Evolutionary conservation across 1,139 yeast species (phyloP), one percentile per base, ranked within the genome.

Genomic region (Blastobotrys arbuscula): DNA sequence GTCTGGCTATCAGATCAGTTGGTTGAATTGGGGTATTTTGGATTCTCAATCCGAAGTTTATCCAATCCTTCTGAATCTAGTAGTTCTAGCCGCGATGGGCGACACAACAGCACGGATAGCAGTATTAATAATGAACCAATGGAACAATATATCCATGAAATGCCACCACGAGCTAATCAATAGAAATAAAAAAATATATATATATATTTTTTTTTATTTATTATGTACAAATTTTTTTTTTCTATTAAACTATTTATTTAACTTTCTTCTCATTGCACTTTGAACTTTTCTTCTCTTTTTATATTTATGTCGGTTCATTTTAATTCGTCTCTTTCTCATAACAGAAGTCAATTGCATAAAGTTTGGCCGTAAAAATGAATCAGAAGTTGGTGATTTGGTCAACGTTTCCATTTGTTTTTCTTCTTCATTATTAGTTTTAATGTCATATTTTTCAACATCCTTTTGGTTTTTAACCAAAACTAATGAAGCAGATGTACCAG

Each of bases 271-370:
- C 54, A 64, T 59, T 35, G 73, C 67, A 34, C 73, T 63, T 59
- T 71, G 73, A 51, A 64, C 67, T 67, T 67, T 71, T 59, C 73
- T 65, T 53, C 76, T 65, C 71, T 72, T 72, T 57, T 68, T 65
- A 59, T 68, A 69, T 61, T 72, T 72, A 59, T 72, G 76, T 53
- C 72, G 63, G 66, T 72, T 72, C 75, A 72, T 72, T 64, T 72
- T 72, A 50, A 71, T 64, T 57, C 70, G 64, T 51, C 76, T 64
- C 64, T 72, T 72, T 50, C 76, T 66, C 58, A 67, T 66, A 49
- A 72, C 76, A 44, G 70, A 62, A 21, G 74, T 70, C 42, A 56
- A 57, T 20, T 48, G 33, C 47, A 57, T 55, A 23, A 44, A 37
- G n/a, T 16, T 39, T 13, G 48, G 50, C n/a, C 50, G 36, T 26